These are phyloP conservation scores for Chytriomyces hyalinus DNA, from an alignment of 192 early-diverging fungal genomes.

Conservation along the genomic window DNA sequence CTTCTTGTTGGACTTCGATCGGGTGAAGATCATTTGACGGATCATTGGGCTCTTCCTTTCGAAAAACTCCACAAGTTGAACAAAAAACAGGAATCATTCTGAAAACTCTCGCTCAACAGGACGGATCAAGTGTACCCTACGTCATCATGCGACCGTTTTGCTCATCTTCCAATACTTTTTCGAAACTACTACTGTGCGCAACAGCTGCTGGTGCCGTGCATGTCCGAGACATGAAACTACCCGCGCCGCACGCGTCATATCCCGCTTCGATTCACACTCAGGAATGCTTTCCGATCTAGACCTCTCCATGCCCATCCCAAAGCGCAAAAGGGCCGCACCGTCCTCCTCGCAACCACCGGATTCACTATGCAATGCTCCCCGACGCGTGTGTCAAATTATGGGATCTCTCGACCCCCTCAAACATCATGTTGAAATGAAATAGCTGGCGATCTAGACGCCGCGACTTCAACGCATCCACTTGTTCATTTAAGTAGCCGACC, in stretches of 20 bases:
- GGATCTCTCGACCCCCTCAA: conserved; percentile 66
- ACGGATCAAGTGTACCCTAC: neutral
- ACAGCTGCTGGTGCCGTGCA: conserved; percentile 67
- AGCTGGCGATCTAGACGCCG: conserved; percentile 84
- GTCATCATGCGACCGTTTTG: neutral
- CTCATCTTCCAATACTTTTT: neutral
- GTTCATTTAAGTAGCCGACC: conserved; percentile 86
- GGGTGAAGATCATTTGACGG: neutral
- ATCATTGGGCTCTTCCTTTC: neutral
- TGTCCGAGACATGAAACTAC: conserved; percentile 68
- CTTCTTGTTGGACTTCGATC: conserved; percentile 5
- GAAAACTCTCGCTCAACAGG: neutral
- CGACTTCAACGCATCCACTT: conserved; percentile 73
- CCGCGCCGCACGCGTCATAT: conserved; percentile 62
- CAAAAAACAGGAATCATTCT: neutral
- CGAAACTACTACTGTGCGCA: conserved; percentile 60
- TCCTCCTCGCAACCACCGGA: conserved; percentile 38
- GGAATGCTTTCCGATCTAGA: conserved; percentile 80
- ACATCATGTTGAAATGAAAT: neutral
- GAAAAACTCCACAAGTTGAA: neutral
- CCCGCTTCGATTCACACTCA: conserved; percentile 70
- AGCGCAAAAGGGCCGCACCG: conserved; percentile 30
- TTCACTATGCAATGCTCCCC: conserved; percentile 56
- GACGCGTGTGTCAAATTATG: conserved; percentile 85
- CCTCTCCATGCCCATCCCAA: conserved; percentile 67